Percentiles rank a stretch among this genome's conserved stretches.
phyloP scores from a whole-genome alignment of 192 early-diverging fungal species.

The Podila clonocystis region DNA sequence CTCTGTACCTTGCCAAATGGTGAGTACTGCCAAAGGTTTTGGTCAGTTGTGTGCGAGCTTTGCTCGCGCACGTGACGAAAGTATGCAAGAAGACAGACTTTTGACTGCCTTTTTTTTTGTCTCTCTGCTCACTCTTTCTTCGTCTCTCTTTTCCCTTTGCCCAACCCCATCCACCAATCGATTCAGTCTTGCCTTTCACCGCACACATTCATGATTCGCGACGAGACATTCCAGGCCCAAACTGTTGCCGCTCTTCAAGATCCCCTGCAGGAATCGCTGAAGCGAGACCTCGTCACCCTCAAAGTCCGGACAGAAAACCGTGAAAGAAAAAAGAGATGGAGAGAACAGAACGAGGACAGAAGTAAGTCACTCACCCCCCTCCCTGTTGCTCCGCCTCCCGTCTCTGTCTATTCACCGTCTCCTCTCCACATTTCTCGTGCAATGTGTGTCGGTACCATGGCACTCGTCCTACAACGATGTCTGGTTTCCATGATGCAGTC shows the following conservation, averaged over 20 bases:
- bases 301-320: slow-evolving; percentile 54
- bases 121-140: too few relatives aligned
- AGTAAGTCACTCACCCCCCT: slow-evolving; percentile 24
- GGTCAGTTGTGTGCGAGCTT: too few relatives aligned
- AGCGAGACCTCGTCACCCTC: slow-evolving; percentile 39
- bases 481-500: too few relatives aligned
- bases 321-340: slow-evolving; percentile 52
- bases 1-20: too few relatives aligned
- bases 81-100: neutral
- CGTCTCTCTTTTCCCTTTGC: neutral
- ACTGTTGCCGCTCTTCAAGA: neutral
- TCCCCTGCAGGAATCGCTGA: slow-evolving; percentile 25
- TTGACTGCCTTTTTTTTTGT: too few relatives aligned
- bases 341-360: slow-evolving; percentile 55
- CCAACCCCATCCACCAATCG: neutral
- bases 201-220: slow-evolving; percentile 1
- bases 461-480: too few relatives aligned
- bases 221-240: neutral
- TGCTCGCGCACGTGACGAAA: neutral
- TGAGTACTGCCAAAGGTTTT: too few relatives aligned
- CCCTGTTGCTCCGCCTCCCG: neutral
- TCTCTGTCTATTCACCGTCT: neutral
- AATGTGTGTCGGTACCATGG: neutral
- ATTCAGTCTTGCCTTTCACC: neutral
- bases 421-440: neutral